These are phyloP conservation scores for Soucietia sequanensis DNA, from an alignment of 805 yeast species.

Conservation along the genomic window DNA sequence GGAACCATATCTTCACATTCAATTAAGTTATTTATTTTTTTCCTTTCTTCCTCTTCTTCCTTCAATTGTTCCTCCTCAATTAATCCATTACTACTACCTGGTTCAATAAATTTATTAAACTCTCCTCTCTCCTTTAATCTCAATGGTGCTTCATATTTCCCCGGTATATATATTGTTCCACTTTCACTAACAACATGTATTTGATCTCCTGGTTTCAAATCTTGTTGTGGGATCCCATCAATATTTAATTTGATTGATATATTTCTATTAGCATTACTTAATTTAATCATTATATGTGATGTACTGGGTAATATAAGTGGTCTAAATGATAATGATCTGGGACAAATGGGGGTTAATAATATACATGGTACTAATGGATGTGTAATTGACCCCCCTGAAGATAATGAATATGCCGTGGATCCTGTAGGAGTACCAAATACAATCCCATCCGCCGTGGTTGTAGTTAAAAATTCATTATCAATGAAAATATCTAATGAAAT, in stretches of 20 bases:
- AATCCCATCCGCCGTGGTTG: constrained; percentile 91
- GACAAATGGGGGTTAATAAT: constrained; percentile 86
- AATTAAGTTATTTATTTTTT: neutral
- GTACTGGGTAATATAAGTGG: constrained; percentile 81
- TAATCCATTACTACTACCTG: constrained; percentile 10
- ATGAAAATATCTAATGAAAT: constrained; percentile 81
- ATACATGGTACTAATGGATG: constrained; percentile 86
- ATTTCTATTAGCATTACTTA: constrained; percentile 48
- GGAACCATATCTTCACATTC: neutral
- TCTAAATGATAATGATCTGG: constrained; percentile 85
- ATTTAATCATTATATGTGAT: constrained; percentile 66
- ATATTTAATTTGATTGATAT: constrained; percentile 56
- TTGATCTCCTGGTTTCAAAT: constrained; percentile 72
- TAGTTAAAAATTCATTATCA: constrained; percentile 80
- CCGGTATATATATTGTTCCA: constrained; percentile 57
- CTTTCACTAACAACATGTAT: constrained; percentile 68
- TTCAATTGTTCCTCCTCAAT: constrained; percentile 2
- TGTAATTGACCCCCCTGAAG: constrained; percentile 90
- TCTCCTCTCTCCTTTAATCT: constrained; percentile 12
- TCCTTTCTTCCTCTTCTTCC: constrained; percentile 7
- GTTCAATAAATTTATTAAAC: constrained; percentile 19
- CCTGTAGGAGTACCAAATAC: constrained; percentile 90
- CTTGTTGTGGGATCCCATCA: constrained; percentile 80
- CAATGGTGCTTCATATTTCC: constrained; percentile 44
- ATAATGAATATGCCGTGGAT: constrained; percentile 86